Percentiles rank a stretch among this genome's conserved stretches.
Evolutionary conservation across 2,329 filamentous ascomycete genomes (phyloP).

Genomic region (Lecanicillium sp.): DNA sequence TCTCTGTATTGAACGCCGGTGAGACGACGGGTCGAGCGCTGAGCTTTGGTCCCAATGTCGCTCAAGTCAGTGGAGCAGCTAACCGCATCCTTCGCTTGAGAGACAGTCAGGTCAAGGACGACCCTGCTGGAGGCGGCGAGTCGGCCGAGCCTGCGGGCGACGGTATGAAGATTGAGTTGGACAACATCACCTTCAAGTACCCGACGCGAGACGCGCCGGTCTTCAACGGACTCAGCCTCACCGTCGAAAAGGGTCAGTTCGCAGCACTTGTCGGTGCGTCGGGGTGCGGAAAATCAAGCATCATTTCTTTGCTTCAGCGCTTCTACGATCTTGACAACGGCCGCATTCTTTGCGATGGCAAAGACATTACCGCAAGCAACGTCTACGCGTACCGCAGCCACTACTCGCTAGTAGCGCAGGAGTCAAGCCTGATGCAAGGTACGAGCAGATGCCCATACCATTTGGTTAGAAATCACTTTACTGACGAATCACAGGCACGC

Average conservation of each 20-base stretch:
- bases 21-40: conserved; percentile 63
- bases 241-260: conserved; percentile 62
- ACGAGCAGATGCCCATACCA: conserved; percentile 14
- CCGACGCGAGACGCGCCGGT: conserved; percentile 51
- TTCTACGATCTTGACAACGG: conserved; percentile 64
- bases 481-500: conserved; percentile 39
- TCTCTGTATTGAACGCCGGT: conserved; percentile 60
- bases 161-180: conserved; percentile 48
- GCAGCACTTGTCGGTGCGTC: conserved; percentile 64
- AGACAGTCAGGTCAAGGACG: conserved; percentile 34
- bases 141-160: neutral
- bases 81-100: conserved; percentile 52
- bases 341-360: conserved; percentile 56
- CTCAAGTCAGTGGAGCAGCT: conserved; percentile 51
- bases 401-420: conserved; percentile 68
- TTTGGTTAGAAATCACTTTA: conserved; percentile 12
- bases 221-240: conserved; percentile 56
- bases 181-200: conserved; percentile 54
- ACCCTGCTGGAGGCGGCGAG: conserved; percentile 23
- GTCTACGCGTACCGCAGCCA: conserved; percentile 56
- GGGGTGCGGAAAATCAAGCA: conserved; percentile 69
- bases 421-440: conserved; percentile 65
- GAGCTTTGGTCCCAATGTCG: conserved; percentile 58
- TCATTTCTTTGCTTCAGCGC: conserved; percentile 57
- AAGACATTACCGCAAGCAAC: conserved; percentile 53